Evolutionary conservation across 2,329 filamentous ascomycete species (phyloP).

Genomic region (Beauveria bassiana): DNA sequence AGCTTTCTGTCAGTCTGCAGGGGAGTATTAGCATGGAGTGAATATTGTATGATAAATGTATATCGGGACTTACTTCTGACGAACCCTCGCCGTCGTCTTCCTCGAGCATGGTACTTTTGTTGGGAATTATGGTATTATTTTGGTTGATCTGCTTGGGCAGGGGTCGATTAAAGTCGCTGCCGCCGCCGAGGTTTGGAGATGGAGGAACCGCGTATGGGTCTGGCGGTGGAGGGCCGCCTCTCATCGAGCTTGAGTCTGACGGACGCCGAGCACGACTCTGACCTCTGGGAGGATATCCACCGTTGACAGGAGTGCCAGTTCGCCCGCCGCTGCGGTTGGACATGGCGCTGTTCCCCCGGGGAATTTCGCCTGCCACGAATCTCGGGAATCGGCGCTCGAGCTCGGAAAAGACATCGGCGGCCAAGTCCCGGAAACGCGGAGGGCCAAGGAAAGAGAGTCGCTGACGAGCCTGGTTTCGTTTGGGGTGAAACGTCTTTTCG

Average conservation of each 20-base stretch:
- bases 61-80: slow-evolving; percentile 30
- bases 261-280: slow-evolving; percentile 48
- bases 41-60: not conserved
- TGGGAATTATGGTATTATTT: slow-evolving; percentile 92
- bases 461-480: slow-evolving; percentile 94
- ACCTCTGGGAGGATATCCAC: slow-evolving; percentile 42
- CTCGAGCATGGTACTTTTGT: slow-evolving; percentile 96
- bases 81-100: slow-evolving; percentile 74
- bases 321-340: slow-evolving; percentile 50
- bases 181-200: slow-evolving; percentile 50
- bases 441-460: slow-evolving; percentile 85
- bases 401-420: slow-evolving; percentile 94
- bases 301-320: slow-evolving; percentile 55
- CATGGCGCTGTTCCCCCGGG: slow-evolving; percentile 61
- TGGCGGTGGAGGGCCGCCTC: slow-evolving; percentile 32
- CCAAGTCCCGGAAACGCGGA: slow-evolving; percentile 81
- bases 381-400: slow-evolving; percentile 82
- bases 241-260: slow-evolving; percentile 56
- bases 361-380: slow-evolving; percentile 63
- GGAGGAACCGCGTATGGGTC: slow-evolving; percentile 48
- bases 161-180: slow-evolving; percentile 65
- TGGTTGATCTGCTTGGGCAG: slow-evolving; percentile 79
- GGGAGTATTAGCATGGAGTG: slow-evolving; percentile 14
- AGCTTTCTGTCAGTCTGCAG: slow-evolving; percentile 58
- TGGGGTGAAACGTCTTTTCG: slow-evolving; percentile 88